A percentile compares a stretch with the other conserved stretches of the same genome.
These are phyloP conservation scores for Aspergillus pseudoterreus DNA, from an alignment of 2,329 filamentous ascomycete genomes.

Conservation along the genomic window DNA sequence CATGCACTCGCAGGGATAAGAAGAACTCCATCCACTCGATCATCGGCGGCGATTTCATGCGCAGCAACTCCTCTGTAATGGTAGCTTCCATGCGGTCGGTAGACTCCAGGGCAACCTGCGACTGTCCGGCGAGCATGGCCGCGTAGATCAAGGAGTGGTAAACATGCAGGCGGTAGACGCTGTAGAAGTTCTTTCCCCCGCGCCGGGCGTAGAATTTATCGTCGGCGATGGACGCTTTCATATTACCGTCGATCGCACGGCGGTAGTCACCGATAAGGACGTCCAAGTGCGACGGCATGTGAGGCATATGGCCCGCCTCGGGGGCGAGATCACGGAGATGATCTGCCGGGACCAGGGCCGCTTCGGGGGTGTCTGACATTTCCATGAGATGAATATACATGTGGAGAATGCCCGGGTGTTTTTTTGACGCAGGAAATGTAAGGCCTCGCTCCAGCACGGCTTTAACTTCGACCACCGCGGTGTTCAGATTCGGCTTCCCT, in stretches of 20 bases:
- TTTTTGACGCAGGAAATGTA: slow-evolving; percentile 39
- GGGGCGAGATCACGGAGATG: slow-evolving; percentile 57
- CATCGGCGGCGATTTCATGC: slow-evolving; percentile 65
- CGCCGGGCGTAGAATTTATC: slow-evolving; percentile 57
- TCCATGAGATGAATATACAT: slow-evolving; percentile 74
- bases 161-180: slow-evolving; percentile 67
- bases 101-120: slow-evolving; percentile 56
- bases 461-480: slow-evolving; percentile 56
- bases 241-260: slow-evolving; percentile 62
- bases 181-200: slow-evolving; percentile 63
- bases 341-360: slow-evolving; percentile 58
- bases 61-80: slow-evolving; percentile 59
- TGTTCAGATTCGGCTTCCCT: slow-evolving; percentile 50
- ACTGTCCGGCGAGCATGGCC: slow-evolving; percentile 69
- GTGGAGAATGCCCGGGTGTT: slow-evolving; percentile 68
- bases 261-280: slow-evolving; percentile 69
- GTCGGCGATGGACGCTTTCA: slow-evolving; percentile 62
- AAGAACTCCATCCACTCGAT: slow-evolving; percentile 73
- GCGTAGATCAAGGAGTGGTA: slow-evolving; percentile 70
- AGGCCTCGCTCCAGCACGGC: slow-evolving; percentile 56
- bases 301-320: slow-evolving; percentile 64
- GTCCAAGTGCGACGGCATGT: slow-evolving; percentile 76
- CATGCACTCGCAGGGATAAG: slow-evolving; percentile 61
- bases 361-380: slow-evolving; percentile 64
- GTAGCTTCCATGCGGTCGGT: slow-evolving; percentile 51